Evolutionary conservation across 139 green algal genomes (phyloP), one percentile per base, ranked within the genome.

Genomic region (Tetradesmus lagerheimii): DNA sequence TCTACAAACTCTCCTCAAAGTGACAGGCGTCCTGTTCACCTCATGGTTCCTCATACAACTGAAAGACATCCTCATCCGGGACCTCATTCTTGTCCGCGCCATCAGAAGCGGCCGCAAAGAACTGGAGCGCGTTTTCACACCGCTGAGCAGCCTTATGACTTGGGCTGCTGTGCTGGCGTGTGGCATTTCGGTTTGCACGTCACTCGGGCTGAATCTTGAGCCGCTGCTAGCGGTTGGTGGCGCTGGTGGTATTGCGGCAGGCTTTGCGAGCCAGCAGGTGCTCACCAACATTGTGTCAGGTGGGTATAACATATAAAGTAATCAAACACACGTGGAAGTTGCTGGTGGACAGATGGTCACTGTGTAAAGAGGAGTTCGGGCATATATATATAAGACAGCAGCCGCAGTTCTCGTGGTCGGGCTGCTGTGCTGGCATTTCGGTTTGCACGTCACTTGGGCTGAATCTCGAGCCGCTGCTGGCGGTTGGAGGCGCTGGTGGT

Each of bases 221-320:
- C n/a, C n/a, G n/a, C n/a, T n/a, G n/a, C 85, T 92, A 66, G 90
- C 90, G 15, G 90, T 92, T 25, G 90, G 90, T 37, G 90, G 90
- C 11, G 90, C 90, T 45, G 89, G 90, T 74, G 85, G 85, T 37
- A 90, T 93, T 38, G 89, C 89, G 27, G 89, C 89, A 31, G 90
- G 90, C 75, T 89, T 93, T 37, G 90, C 90, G 3, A 93, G 85
- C 23, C 90, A 93, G 86, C 90, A 93, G 86, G 45, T 93, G 50
- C 71, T 93, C 6, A 16, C 35, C n/a, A 93, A 93, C 66, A 74
- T 90, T 1, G 90, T 92, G 29, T 88, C 83, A 80, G 83, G 75
- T 81, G 75, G 11, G 75, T 1, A 12, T n/a, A n/a, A n/a, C n/a
- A n/a, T n/a, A n/a, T n/a, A n/a, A n/a, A n/a, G n/a, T n/a, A n/a